Evolutionary conservation across 2,329 filamentous ascomycete genomes (phyloP).

Genomic region (Curvularia verruculosa): DNA sequence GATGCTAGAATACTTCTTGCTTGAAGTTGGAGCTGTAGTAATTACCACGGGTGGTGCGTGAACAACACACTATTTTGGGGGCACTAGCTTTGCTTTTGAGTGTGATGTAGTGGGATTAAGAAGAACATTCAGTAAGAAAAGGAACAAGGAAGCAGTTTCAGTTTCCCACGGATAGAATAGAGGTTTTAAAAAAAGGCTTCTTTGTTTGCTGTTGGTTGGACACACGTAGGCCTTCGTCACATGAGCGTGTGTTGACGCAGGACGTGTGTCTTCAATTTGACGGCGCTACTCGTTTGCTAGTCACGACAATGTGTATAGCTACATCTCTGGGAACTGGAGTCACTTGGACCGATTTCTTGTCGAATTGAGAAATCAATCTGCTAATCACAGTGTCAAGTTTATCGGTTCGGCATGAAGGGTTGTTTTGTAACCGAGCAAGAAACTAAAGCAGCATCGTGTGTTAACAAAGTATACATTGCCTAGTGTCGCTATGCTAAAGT

Average conservation of each 20-base stretch:
- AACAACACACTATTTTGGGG: neutral
- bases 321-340: neutral
- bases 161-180: neutral
- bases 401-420: too few species aligned
- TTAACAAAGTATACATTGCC: neutral
- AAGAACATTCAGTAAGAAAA: neutral
- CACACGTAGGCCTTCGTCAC: neutral
- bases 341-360: too few species aligned
- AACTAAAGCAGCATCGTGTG: neutral
- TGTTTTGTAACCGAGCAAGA: neutral
- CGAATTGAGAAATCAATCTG: neutral
- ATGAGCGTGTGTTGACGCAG: neutral
- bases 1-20: too few species aligned
- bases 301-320: neutral
- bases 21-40: too few species aligned
- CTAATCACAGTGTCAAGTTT: neutral
- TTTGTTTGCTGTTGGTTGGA: neutral
- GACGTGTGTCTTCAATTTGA: neutral
- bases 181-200: neutral
- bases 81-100: neutral
- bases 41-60: neutral
- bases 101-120: neutral
- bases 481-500: slow-evolving; percentile 10
- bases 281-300: neutral
- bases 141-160: neutral